phyloP scores from a whole-genome alignment of 345 rosid genomes.

The Hevea brasiliensis region DNA sequence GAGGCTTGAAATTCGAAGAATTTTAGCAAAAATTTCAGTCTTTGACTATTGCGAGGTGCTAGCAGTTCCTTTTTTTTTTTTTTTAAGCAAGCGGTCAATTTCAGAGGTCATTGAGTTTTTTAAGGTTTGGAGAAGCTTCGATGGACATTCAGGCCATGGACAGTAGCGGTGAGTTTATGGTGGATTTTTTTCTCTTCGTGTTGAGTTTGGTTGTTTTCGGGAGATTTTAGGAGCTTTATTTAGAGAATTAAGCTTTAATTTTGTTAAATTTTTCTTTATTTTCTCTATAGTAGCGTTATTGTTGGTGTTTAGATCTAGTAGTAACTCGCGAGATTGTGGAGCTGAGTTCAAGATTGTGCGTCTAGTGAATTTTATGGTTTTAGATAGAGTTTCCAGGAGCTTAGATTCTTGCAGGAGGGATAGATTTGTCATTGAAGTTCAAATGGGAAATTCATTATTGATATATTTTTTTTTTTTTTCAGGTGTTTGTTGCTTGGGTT shows the following conservation, averaged over 20 bases:
- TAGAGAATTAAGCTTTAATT: background rate
- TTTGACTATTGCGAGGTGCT: background rate
- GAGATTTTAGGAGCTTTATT: background rate
- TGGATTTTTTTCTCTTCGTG: background rate
- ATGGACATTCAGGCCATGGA: background rate
- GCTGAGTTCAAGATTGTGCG: background rate
- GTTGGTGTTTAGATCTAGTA: background rate
- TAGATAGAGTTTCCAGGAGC: background rate
- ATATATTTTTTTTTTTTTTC: conserved; percentile 7
- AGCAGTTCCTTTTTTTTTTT: background rate
- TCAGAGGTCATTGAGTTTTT: background rate
- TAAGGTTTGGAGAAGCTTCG: background rate
- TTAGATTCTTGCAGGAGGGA: background rate
- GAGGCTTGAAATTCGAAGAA: background rate
- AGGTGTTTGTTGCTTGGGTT: conserved; percentile 21
- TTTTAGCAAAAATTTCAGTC: background rate
- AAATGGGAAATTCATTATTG: background rate
- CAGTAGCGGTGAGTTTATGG: conserved; percentile 3
- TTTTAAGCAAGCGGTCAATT: background rate
- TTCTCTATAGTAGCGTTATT: background rate
- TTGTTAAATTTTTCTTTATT: background rate
- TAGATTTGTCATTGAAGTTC: conserved; percentile 1
- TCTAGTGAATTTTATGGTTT: background rate
- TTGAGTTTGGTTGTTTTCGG: background rate
- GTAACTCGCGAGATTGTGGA: background rate